Evolutionary conservation across 2,329 filamentous ascomycete species (phyloP).

Genomic region (Dactylonectria macrodidyma): DNA sequence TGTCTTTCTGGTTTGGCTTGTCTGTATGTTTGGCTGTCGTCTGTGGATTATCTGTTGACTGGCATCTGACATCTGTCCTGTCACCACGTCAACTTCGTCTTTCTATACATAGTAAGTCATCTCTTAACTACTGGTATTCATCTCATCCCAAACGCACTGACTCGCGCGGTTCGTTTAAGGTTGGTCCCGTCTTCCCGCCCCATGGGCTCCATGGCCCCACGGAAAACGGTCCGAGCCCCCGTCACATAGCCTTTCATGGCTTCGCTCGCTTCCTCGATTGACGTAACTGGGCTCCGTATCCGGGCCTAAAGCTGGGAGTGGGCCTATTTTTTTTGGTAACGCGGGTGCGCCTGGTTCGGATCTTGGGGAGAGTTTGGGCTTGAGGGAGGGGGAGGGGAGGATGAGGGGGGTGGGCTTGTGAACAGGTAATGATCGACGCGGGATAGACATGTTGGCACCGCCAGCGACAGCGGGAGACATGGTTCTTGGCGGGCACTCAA

Average conservation of each 20-base stretch:
- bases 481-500: neutral
- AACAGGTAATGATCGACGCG: neutral
- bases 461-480: neutral
- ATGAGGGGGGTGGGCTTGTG: neutral
- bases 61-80: too few species aligned
- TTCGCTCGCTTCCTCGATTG: slow-evolving; percentile 14
- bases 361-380: neutral
- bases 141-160: slow-evolving; percentile 4
- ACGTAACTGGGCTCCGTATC: slow-evolving; percentile 6
- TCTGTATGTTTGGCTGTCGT: neutral
- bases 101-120: neutral
- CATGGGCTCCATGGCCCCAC: slow-evolving; percentile 6
- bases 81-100: neutral
- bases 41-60: too few species aligned
- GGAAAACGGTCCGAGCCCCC: slow-evolving; percentile 22
- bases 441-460: neutral
- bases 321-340: neutral
- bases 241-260: slow-evolving; percentile 8
- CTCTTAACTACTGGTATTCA: neutral
- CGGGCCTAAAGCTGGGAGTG: neutral
- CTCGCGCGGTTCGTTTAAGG: slow-evolving; percentile 23
- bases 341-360: too few species aligned
- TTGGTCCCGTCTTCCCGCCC: slow-evolving; percentile 3
- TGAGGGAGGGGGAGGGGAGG: neutral
- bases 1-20: neutral